These are phyloP conservation scores for Combretum micranthum DNA, from an alignment of 345 rosid genomes.

Conservation along the genomic window DNA sequence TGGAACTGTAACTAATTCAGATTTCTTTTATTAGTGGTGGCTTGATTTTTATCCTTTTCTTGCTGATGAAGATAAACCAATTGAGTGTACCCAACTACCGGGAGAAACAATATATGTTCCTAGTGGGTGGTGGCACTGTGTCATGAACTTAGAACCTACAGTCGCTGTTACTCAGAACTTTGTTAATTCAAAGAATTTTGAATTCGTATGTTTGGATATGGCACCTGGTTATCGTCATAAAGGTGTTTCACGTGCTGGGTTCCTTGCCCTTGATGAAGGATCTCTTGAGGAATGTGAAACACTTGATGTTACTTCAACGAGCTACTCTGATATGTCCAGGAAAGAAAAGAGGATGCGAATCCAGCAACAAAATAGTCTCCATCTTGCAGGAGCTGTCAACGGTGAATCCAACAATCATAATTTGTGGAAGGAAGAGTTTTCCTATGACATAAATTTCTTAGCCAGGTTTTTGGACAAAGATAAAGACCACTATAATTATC, in stretches of 20 bases:
- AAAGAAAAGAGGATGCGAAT: conserved; percentile 67
- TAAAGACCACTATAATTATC: conserved; percentile 79
- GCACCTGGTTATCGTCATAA: conserved; percentile 95
- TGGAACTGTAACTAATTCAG: conserved; percentile 7
- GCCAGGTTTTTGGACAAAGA: conserved; percentile 64
- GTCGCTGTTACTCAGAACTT: conserved; percentile 94
- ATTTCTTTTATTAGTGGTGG: conserved; percentile 69
- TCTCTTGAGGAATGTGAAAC: conserved; percentile 28
- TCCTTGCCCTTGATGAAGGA: conserved; percentile 68
- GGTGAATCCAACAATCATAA: conserved; percentile 30
- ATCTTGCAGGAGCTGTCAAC: conserved; percentile 22
- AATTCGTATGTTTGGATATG: conserved; percentile 88
- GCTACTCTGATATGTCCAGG: conserved; percentile 59
- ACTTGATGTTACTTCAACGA: conserved; percentile 22
- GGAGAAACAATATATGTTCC: conserved; percentile 97
- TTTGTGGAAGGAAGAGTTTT: conserved; percentile 53
- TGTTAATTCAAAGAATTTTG: conserved; percentile 72
- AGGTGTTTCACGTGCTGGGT: conserved; percentile 92
- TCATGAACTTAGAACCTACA: conserved; percentile 82
- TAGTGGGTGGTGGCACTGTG: conserved; percentile 99
- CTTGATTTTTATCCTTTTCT: conserved; percentile 90
- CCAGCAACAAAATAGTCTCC: conserved; percentile 27
- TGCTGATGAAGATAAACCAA: conserved; percentile 84
- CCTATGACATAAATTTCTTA: conserved; percentile 64
- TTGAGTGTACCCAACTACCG: conserved; percentile 80